phyloP scores from a whole-genome alignment of 2,329 filamentous ascomycete genomes.

The Sordariomycetes sp. region DNA sequence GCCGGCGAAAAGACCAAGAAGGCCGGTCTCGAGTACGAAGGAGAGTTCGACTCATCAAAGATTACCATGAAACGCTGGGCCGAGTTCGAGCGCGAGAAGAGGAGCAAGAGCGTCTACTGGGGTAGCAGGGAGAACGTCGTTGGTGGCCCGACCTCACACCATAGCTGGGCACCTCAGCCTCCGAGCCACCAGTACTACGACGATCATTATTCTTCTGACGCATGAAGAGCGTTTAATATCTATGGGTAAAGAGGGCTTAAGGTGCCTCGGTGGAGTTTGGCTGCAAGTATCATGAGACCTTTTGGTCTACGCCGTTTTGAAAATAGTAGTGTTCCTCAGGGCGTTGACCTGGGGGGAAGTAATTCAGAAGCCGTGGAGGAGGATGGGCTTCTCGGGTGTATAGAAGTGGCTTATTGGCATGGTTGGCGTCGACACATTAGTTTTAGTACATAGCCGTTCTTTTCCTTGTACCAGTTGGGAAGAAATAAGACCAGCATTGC shows the following conservation, averaged over 20 bases:
- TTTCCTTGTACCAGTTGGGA: neutral
- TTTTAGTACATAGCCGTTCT: slow-evolving; percentile 1
- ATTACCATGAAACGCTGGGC: slow-evolving; percentile 99
- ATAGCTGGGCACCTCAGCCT: slow-evolving; percentile 32
- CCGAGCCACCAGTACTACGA: slow-evolving; percentile 34
- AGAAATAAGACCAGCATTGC: no score
- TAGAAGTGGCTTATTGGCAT: no score
- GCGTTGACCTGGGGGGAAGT: no score
- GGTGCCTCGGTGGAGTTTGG: no score
- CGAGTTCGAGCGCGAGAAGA: slow-evolving; percentile 74
- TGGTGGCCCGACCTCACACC: slow-evolving; percentile 20
- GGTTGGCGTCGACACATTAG: neutral
- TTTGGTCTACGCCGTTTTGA: no score
- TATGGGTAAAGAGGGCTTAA: neutral
- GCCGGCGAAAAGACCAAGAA: slow-evolving; percentile 84
- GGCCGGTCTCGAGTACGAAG: slow-evolving; percentile 77
- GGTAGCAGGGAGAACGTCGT: slow-evolving; percentile 40
- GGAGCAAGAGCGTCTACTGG: slow-evolving; percentile 41
- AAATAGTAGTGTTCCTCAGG: no score
- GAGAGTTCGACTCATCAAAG: slow-evolving; percentile 96
- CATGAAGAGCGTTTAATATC: no score
- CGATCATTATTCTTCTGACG: slow-evolving; percentile 48
- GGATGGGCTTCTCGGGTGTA: no score
- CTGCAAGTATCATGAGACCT: no score
- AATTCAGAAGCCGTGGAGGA: no score